Base-by-base conservation (phyloP, 116 monocot genomes). In the Trichopus zeylanicus region DNA sequence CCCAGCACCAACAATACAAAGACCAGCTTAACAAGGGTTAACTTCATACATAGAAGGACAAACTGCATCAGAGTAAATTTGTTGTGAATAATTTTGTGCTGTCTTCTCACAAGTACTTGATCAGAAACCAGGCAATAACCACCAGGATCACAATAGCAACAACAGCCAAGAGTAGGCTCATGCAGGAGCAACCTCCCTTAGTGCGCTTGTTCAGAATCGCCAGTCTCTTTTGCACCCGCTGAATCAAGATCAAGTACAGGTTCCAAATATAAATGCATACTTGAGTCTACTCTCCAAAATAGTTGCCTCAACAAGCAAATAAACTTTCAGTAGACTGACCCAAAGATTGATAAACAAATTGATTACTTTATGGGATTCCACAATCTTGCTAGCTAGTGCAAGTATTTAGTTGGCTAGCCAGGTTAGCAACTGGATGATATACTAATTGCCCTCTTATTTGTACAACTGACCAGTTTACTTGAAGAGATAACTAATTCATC, bases 191-290 rank as follows among this genome's bases (percentile, higher is more conserved):
- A 31, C 86, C 78, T 46, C 73, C 83, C 69, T 81, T 83, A 11
- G 78, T 80, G 15, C 83, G 80, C 52, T 64, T 83, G 63, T 78
- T 89, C 8, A 94, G 76, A 55, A 78, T 34, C n/a, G 86, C 83
- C 38, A 94, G 72, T 60, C 78, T 83, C 76, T 83, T 94, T 55
- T 89, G 89, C 61, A 83, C 83, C 51, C 94, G 63, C 94, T 94
- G 89, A 63, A 67, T 35, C 3, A 31, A 37, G 51, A 28, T 27
- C 26, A 53, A 15, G 53, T 22, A 51, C 18, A 42, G 42, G n/a
- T 42, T 18, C 4, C 13, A 13, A 15, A 42, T 42, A 3, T 42
- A 42, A 42, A 42, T 42, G 42, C n/a, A 42, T 15, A 42, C 42
- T 42, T 42, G 16, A 42, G 39, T 13, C 0, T 7, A 10, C 16